Percentiles rank a stretch among this genome's conserved stretches.
Conservation (phyloP, 768 basidiomycete species). For the Rhizopogon vulgaris region DNA sequence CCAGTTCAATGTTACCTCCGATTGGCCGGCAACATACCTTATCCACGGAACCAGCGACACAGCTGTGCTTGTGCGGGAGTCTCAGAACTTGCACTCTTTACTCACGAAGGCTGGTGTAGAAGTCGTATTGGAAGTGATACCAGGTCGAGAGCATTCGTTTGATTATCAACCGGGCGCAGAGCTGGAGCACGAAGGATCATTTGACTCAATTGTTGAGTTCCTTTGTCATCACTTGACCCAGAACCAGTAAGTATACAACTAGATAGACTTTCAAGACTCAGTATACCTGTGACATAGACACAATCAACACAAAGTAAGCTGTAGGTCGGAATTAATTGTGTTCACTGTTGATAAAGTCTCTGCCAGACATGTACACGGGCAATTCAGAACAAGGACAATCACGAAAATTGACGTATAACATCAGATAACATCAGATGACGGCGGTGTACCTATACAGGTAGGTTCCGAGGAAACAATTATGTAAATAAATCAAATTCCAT, state of each 20-base stretch:
- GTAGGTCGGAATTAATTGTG: too few species aligned
- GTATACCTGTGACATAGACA: not conserved
- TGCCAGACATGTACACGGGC: too few species aligned
- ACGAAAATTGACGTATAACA: too few species aligned
- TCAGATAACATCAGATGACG: too few species aligned
- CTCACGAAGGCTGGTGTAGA: slow-evolving; percentile 31
- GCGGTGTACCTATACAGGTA: too few species aligned
- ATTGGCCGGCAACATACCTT: slow-evolving; percentile 43
- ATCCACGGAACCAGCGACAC: slow-evolving; percentile 45
- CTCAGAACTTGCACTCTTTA: slow-evolving; percentile 27
- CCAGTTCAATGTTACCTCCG: slow-evolving; percentile 29
- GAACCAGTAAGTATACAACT: not conserved
- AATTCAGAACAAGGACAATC: too few species aligned
- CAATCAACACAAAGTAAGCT: too few species aligned
- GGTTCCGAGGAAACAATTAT: too few species aligned
- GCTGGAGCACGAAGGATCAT: slow-evolving; percentile 25
- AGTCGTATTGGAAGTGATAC: slow-evolving; percentile 30
- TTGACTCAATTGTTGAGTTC: slow-evolving; percentile 34
- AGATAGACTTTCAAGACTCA: too few species aligned
- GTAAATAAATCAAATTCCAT: too few species aligned
- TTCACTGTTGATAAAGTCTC: too few species aligned
- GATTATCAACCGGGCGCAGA: slow-evolving; percentile 42
- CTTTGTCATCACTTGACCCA: slow-evolving; percentile 19
- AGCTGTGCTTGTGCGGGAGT: slow-evolving; percentile 38
- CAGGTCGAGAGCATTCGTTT: slow-evolving; percentile 49